Evolutionary conservation across 192 early-diverging fungal genomes (phyloP), one percentile per base, ranked within the genome.

Genomic region (Spizellomyces sp.): DNA sequence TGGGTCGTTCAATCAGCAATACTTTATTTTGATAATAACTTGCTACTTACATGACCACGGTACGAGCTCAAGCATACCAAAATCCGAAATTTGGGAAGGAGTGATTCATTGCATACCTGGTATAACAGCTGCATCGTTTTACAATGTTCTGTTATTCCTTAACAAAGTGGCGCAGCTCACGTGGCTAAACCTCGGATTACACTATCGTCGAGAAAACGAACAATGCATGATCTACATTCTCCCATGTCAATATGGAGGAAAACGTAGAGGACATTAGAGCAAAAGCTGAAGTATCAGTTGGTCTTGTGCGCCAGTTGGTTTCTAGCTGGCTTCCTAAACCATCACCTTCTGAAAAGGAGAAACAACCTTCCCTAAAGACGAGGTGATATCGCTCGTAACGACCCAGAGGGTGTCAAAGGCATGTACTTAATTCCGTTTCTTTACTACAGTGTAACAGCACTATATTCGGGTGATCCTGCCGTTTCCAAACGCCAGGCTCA

Each of bases 201-300:
- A 36, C 27, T 36, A 36, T 36, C 27, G 27, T 36, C 27, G 27
- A 36, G 50, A 54, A 54, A 54, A n/a, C 17, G 12, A 54, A 54
- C 14, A 54, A 54, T 54, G 14, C 14, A n/a, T 19, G 50, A 54
- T 19, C 12, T 19, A 54, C 50, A 52, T 10, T 52, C 17, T 19
- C 17, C 50, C 50, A 54, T 2, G 0, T n/a, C 50, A 67, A 3
- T 12, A 67, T 67, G 66, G 19, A n/a, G 4, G 66, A 67, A 22
- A 47, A 54, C 6, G 21, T 67, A 12, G 66, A 67, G 17, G 50
- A 54, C 8, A 54, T 54, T 9, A 42, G 50, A 14, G 66, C 17
- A 14, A 67, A 67, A 67, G 66, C 66, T 9, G 66, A 67, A 47
- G 66, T 67, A 8, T 67, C 66, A 12, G 66, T 67, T 27, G 66